Evolutionary conservation across 169 alveolate species (phyloP).

Genomic region (Plasmodium malariae): DNA sequence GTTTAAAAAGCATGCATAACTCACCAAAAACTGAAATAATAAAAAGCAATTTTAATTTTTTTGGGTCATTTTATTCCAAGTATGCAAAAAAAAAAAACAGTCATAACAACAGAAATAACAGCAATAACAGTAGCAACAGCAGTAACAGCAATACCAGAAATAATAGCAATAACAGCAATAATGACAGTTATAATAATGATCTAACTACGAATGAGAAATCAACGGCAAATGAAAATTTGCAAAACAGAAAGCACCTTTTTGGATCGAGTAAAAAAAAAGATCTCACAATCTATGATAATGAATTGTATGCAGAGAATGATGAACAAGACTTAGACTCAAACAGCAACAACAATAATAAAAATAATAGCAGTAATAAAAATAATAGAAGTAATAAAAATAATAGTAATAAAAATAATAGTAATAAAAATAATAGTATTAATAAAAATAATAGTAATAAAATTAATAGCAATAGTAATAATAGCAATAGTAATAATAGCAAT

Average conservation of each 20-base stretch:
- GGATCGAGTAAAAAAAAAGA: no score
- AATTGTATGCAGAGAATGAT: neutral
- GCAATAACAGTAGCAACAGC: neutral
- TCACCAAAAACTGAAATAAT: constrained; percentile 47
- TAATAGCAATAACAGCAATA: neutral
- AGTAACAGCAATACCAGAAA: neutral
- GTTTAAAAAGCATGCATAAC: constrained; percentile 39
- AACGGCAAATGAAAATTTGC: neutral
- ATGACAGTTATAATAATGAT: neutral
- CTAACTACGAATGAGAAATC: neutral
- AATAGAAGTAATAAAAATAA: no score
- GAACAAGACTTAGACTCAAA: no score
- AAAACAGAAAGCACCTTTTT: neutral
- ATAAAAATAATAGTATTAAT: no score
- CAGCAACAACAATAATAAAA: no score
- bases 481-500: neutral
- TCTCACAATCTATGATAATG: neutral
- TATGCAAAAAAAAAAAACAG: constrained; percentile 41
- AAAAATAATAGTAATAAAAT: no score
- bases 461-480: constrained; percentile 25
- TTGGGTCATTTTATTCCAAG: constrained; percentile 39
- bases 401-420: no score
- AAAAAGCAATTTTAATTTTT: constrained; percentile 26
- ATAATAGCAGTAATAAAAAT: no score
- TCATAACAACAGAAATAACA: neutral